A percentile compares a stretch with the other conserved stretches of the same genome.
Evolutionary conservation across 2,329 filamentous ascomycete genomes (phyloP).

Genomic region (Elsinoe fawcettii): DNA sequence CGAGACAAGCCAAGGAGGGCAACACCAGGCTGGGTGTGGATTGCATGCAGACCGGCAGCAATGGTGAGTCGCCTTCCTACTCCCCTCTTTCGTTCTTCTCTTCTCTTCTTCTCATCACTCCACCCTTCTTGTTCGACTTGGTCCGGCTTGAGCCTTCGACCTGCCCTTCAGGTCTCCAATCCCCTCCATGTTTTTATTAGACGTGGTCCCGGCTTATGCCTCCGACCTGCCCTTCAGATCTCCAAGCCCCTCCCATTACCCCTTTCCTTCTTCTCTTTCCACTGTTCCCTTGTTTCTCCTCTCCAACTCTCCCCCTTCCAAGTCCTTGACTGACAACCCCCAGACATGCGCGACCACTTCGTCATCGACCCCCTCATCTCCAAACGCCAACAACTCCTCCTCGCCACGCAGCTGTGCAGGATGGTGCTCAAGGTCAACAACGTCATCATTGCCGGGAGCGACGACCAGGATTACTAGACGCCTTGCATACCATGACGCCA

Average conservation of each 20-base stretch:
- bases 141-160: background rate
- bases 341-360: slow-evolving; percentile 94
- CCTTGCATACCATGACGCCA: too few species aligned
- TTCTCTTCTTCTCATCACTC: background rate
- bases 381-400: slow-evolving; percentile 92
- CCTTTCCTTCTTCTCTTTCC: slow-evolving; percentile 11
- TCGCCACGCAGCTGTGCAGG: slow-evolving; percentile 93
- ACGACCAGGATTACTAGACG: slow-evolving; percentile 71
- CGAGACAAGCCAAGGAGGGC: slow-evolving; percentile 84
- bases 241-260: slow-evolving; percentile 16
- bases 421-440: slow-evolving; percentile 98
- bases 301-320: background rate
- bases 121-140: background rate
- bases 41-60: slow-evolving; percentile 92
- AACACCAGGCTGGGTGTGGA: slow-evolving; percentile 80
- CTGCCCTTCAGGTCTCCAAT: slow-evolving; percentile 15
- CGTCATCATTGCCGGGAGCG: slow-evolving; percentile 81
- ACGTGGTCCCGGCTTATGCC: background rate
- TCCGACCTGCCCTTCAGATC: slow-evolving; percentile 4
- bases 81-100: background rate
- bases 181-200: background rate
- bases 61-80: slow-evolving; percentile 46
- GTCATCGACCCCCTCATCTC: slow-evolving; percentile 97
- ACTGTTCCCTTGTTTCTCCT: background rate
- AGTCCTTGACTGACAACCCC: slow-evolving; percentile 2